Evolutionary conservation across 352 stramenopile species (phyloP), one percentile per base, ranked within the genome.

Genomic region (Poterioochromonas sp.): DNA sequence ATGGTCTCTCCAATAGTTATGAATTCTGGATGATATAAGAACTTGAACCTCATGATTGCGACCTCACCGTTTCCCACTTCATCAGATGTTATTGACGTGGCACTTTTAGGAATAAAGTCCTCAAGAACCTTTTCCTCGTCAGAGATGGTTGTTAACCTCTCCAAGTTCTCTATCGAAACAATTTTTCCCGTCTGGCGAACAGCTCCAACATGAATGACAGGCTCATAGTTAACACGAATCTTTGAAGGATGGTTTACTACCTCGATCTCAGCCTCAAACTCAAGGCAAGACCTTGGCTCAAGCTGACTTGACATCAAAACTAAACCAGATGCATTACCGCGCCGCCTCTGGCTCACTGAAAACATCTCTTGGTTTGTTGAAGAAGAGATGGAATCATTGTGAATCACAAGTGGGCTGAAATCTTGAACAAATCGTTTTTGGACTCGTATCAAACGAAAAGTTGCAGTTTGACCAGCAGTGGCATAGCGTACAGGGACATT

Each of bases 181-280:
- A 71, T 49, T 32, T 71, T 71, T 5, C 15, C 65, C 3, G 37
- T 58, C 29, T 76, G 65, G 12, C 39, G 35, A 1, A 60, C 65
- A 20, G 1, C 5, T 37, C 41, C 39, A 1, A 76, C 34, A 29
- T 76, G 65, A 39, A 76, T 37, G 26, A 76, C 65, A 34, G 65
- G 40, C 39, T 76, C 5, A 29, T 76, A 76, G 29, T 60, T 60
- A 20, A 58, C 22, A 37, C 32, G 12, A 11, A 76, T 54, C 41
- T 22, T 60, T 3, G 22, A 39, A 1, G 65, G 40, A 22, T 53
- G 40, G 22, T 53, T 41, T 26, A 76, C 2, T 12, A 76, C 1
- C 18, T 39, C 3, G 2, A 76, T 35, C 18, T 76, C 65, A 37
- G 65, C 65, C 3, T 11, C 15, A n/a, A 76, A 76, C 41, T 76